Conservation (phyloP, 225 moss, liverwort and hornwort species). For the Physcomitrium patens region DNA sequence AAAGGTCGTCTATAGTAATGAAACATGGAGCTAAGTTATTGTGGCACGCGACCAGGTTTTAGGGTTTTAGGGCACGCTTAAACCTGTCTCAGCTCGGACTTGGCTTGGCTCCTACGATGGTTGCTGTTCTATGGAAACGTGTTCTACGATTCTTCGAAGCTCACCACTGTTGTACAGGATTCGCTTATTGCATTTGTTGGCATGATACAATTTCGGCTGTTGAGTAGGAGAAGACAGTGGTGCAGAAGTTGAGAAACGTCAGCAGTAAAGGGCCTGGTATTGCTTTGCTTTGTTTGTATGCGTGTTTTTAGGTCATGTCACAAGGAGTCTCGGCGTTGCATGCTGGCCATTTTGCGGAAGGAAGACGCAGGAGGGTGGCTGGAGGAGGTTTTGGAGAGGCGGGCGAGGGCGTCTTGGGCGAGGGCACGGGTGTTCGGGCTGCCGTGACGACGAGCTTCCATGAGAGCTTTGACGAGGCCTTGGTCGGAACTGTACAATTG, state of each 20-base stretch:
- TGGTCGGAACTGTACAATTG: conserved; percentile 48
- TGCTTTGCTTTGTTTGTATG: background rate
- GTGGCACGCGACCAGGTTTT: background rate
- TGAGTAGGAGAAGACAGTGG: background rate
- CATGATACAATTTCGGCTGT: conserved; percentile 32
- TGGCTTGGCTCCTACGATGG: conserved; percentile 10
- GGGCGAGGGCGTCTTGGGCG: conserved; percentile 44
- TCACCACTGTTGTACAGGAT: conserved; percentile 25
- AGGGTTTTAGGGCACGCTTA: too few relatives aligned
- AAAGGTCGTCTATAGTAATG: conserved; percentile 18
- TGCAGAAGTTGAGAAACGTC: conserved; percentile 3
- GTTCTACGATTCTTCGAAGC: background rate
- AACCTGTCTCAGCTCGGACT: too few relatives aligned
- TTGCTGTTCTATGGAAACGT: background rate
- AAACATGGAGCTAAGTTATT: conserved; percentile 1
- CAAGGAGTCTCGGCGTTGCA: conserved; percentile 27
- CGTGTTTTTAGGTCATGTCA: background rate
- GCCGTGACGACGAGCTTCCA: conserved; percentile 49
- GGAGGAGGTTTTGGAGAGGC: conserved; percentile 32
- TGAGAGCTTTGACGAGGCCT: conserved; percentile 57
- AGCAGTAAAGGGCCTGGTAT: background rate
- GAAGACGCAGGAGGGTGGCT: conserved; percentile 1
- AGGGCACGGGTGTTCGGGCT: conserved; percentile 37
- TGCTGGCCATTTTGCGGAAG: conserved; percentile 25
- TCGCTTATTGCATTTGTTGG: background rate